Base-by-base conservation (phyloP, 2,329 filamentous ascomycete genomes). In the Fusarium virguliforme region DNA sequence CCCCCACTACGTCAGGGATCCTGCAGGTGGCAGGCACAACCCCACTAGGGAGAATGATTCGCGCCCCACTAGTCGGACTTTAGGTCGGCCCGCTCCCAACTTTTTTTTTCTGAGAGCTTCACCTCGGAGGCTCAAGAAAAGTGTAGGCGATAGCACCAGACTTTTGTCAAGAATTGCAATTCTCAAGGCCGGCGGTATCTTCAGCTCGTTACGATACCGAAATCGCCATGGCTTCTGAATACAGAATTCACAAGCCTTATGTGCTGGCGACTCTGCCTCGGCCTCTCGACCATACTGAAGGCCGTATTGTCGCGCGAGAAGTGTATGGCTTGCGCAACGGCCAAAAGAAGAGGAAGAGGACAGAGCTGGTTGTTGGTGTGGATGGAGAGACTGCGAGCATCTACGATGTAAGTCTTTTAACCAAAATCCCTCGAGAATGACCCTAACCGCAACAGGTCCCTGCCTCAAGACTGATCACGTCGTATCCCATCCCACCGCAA, bases 351-450 rank as follows among this genome's bases (percentile, higher is more conserved):
- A 85, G 87, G 73, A 90, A 90, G 81, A 86, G 90, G 73, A 84
- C 89, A 9, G 90, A 92, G 75, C 78, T 92, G 53, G 87, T 85
- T 9, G 87, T 91, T 30, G 90, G 89, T 22, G 86, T 89, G 74
- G 88, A 92, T 77, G 90, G 90, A 66, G 89, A 91, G 76, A 87
- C 88, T 4, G 83, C 90, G 3, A 91, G 90, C 72, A 85, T 92
- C 43, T 92, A 92, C 74, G 88, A 91, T 84, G 88, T 90, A 74
- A 74, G 87, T 78, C 30, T 4, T 13, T 7, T 22, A 4, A 4
- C 4, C 24, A 22, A 15, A 13, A 24, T 6, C 18, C 22, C 34
- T 30, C 13, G n/a, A 13, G 13, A 12, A 22, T 60, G n/a, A 56
- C 58, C 28, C 62, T 70, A 58, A 67, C 48, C 15, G 30, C 28